Conservation (phyloP, 2,329 filamentous ascomycete species). For the Westerdykella ornata region DNA sequence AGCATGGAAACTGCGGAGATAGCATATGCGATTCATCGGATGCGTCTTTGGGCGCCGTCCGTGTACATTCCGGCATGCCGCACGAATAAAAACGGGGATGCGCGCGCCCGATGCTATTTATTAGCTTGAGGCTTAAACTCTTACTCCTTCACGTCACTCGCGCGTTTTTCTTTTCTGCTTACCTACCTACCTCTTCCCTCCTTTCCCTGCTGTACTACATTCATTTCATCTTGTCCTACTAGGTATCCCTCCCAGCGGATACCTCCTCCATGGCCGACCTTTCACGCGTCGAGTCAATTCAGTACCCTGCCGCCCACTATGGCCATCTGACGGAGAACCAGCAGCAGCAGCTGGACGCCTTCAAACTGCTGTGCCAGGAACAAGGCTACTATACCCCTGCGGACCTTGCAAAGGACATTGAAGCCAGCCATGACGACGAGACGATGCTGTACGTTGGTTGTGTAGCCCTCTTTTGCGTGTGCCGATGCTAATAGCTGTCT, state of each 20-base stretch:
- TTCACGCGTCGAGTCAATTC: slow-evolving; percentile 36
- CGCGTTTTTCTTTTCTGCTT: background rate
- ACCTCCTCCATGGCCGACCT: slow-evolving; percentile 30
- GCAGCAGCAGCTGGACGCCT: slow-evolving; percentile 58
- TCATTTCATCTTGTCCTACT: background rate
- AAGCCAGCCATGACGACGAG: slow-evolving; percentile 64
- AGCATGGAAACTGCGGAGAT: no score
- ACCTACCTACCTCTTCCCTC: background rate
- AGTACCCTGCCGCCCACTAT: slow-evolving; percentile 71
- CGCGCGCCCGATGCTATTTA: no score
- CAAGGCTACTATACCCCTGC: slow-evolving; percentile 56
- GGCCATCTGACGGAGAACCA: slow-evolving; percentile 68
- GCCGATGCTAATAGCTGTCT: slow-evolving; percentile 17
- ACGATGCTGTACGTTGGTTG: slow-evolving; percentile 57
- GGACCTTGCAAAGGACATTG: slow-evolving; percentile 25
- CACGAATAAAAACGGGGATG: no score
- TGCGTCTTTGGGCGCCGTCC: no score
- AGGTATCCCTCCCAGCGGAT: slow-evolving; percentile 1
- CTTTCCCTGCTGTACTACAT: background rate
- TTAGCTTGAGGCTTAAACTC: background rate
- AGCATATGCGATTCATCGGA: no score
- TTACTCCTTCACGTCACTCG: slow-evolving; percentile 14
- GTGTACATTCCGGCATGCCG: no score
- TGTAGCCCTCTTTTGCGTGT: slow-evolving; percentile 3
- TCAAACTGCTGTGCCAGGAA: slow-evolving; percentile 63